Base-by-base conservation (phyloP, 2,329 filamentous ascomycete genomes). In the Stemphylium vesicarium region DNA sequence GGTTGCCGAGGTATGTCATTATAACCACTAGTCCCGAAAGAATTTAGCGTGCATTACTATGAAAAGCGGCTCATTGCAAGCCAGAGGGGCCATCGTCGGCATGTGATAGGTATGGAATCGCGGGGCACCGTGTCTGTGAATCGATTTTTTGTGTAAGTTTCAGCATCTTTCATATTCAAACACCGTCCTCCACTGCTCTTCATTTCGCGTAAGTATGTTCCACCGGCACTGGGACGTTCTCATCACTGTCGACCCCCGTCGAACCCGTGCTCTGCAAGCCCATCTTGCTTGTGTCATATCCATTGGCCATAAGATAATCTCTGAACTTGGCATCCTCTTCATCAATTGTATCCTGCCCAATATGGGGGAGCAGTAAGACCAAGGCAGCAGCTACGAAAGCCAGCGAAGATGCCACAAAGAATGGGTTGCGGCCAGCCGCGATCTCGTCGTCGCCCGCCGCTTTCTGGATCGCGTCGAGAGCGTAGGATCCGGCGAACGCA, bases 401-500 rank as follows among this genome's bases (percentile, higher is more conserved):
- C 50, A 96, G 75, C 20, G 84, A 80, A 35, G 88, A 89, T 2
- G 88, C 88, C n/a, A 97, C 91, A 75, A 87, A 96, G 78, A 96
- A 97, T 0, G 92, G 92, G 63, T 96, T 92, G 71, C 96, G 92
- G 0, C 91, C 91, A 4, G 82, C 81, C 16, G 84, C 71, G 16
- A 71, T 67, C 31, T 60, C 47, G 44, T 73, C 71, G n/a, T 69
- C 62, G 7, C 73, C 71, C 2, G 73, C 74, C 24, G 69, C 66
- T 24, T 66, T 72, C 51, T 77, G 81, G 16, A 84, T 77, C 56
- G 92, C 84, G 0, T 89, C 88, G 69, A 95, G 92, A 11, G 95
- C 87, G 66, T 90, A 93, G 1, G 89, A 91, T 9, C 93, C 93
- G 8, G 96, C 86, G 65, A 96, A 96, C 2, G 92, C 93, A 44